Conservation (phyloP, 208 protist genomes). For the Leishmania braziliensis region DNA sequence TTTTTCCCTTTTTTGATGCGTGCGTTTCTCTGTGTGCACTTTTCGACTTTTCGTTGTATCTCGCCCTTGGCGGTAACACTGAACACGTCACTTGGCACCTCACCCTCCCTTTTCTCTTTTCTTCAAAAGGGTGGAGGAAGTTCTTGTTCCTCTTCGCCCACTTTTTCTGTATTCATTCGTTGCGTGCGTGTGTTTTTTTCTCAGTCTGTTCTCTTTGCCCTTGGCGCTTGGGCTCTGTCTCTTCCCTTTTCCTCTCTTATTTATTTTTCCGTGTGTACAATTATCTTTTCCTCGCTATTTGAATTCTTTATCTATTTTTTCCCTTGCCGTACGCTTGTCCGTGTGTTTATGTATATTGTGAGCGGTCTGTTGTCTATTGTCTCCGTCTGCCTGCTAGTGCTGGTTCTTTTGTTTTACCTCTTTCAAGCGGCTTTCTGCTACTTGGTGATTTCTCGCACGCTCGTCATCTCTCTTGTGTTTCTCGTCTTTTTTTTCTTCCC, state of each 20-base stretch:
- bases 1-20: neutral
- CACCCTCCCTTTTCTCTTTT: neutral
- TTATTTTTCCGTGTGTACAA: neutral
- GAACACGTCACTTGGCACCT: neutral
- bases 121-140: neutral
- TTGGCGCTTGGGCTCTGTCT: neutral
- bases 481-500: neutral
- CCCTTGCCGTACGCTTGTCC: neutral
- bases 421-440: neutral
- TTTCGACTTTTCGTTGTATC: neutral
- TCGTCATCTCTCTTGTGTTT: neutral
- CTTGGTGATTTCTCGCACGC: neutral
- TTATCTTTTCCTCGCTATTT: neutral
- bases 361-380: neutral
- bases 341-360: neutral
- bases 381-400: neutral
- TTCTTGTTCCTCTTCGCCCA: neutral
- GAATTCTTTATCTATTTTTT: slow-evolving; percentile 2
- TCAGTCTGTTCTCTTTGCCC: neutral
- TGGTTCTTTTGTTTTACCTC: neutral
- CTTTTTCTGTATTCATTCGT: neutral
- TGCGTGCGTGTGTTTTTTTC: neutral
- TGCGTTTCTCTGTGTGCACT: neutral
- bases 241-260: neutral
- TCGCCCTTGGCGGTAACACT: neutral